Evolutionary conservation across 495 filamentous ascomycete species (phyloP).

Genomic region (Penicillium verhagenii): DNA sequence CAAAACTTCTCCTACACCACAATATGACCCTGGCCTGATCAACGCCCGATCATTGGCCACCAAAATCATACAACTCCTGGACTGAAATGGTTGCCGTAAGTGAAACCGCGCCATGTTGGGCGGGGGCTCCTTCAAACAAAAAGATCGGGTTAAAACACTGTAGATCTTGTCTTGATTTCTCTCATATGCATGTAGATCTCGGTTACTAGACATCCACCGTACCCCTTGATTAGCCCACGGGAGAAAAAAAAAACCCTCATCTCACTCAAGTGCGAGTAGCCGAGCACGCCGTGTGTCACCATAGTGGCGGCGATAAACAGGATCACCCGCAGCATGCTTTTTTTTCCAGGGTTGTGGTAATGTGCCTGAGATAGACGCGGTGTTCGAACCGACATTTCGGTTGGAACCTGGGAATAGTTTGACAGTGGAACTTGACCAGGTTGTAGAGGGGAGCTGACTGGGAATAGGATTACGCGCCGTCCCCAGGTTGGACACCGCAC

Average conservation of each 20-base stretch:
- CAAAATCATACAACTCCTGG: slow-evolving; percentile 58
- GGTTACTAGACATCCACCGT: slow-evolving; percentile 87
- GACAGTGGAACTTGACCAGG: slow-evolving; percentile 76
- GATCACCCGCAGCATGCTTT: slow-evolving; percentile 71
- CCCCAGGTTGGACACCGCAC: slow-evolving; percentile 79
- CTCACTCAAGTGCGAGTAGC: slow-evolving; percentile 58
- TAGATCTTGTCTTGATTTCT: slow-evolving; percentile 72
- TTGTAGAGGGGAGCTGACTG: slow-evolving; percentile 65
- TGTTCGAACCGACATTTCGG: slow-evolving; percentile 31
- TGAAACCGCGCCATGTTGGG: slow-evolving; percentile 70
- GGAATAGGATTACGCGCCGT: slow-evolving; percentile 62
- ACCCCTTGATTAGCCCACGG: slow-evolving; percentile 62
- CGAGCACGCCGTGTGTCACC: slow-evolving; percentile 73
- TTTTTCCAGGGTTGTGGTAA: slow-evolving; percentile 69
- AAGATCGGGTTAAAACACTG: slow-evolving; percentile 62
- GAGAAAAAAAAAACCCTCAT: slow-evolving; percentile 86
- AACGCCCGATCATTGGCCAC: slow-evolving; percentile 19
- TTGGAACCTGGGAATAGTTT: slow-evolving; percentile 76
- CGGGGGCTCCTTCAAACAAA: slow-evolving; percentile 66
- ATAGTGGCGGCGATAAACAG: slow-evolving; percentile 79
- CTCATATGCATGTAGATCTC: slow-evolving; percentile 82
- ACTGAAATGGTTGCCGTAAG: slow-evolving; percentile 68
- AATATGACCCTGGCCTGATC: neutral
- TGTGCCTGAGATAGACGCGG: slow-evolving; percentile 48
- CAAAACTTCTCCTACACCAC: too few relatives aligned